Evolutionary conservation across 352 stramenopile genomes (phyloP).

Genomic region (Phytophthora podocarpi): DNA sequence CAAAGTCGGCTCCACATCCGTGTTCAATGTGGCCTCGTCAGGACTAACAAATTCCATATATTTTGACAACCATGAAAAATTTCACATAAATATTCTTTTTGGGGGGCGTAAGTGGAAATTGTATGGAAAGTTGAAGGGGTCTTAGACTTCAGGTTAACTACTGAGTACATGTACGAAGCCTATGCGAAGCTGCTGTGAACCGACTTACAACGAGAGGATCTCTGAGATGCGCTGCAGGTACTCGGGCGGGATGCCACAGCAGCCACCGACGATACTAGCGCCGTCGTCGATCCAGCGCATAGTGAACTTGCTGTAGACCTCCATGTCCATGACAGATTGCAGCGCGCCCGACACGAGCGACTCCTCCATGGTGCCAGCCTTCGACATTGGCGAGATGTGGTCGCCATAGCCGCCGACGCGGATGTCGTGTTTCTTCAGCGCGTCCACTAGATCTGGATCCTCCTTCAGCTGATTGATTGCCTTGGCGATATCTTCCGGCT

Average conservation of each 20-base stretch:
- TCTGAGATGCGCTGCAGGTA: conserved; percentile 70
- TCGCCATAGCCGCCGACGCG: conserved; percentile 89
- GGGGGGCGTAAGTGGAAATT: too few species aligned
- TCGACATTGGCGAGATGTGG: conserved; percentile 76
- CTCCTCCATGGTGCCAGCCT: conserved; percentile 63
- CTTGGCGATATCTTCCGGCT: conserved; percentile 91
- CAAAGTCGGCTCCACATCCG: not conserved
- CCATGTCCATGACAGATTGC: conserved; percentile 71
- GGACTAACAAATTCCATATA: too few species aligned
- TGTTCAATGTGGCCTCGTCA: conserved; percentile 38
- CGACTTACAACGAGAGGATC: conserved; percentile 10
- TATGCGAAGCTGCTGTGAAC: not conserved
- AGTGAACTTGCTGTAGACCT: conserved; percentile 79
- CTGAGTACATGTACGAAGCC: not conserved
- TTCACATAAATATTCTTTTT: too few species aligned
- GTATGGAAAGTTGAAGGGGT: too few species aligned
- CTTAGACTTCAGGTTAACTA: too few species aligned
- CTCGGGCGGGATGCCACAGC: conserved; percentile 86
- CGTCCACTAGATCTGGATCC: conserved; percentile 21
- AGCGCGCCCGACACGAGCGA: conserved; percentile 76
- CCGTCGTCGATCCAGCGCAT: conserved; percentile 71
- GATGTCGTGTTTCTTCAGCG: conserved; percentile 43
- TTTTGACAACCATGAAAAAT: too few species aligned
- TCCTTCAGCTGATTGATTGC: conserved; percentile 64
- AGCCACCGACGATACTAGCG: conserved; percentile 86